Evolutionary conservation across 1,139 yeast species (phyloP).

Genomic region (Debaryomycetaceae sp.): DNA sequence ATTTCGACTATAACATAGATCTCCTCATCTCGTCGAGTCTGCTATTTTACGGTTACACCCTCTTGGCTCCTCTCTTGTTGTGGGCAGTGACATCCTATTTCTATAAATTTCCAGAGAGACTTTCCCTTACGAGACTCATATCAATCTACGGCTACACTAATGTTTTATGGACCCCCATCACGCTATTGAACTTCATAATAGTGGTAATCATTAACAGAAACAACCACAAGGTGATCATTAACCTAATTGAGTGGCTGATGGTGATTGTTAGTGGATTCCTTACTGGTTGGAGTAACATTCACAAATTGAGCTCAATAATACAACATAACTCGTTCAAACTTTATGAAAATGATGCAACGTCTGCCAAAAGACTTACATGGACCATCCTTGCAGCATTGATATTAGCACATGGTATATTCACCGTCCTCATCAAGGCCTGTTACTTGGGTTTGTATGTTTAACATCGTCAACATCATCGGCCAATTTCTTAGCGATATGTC

Average conservation of each 20-base stretch:
- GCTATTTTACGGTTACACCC: slow-evolving; percentile 69
- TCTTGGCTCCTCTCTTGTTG: slow-evolving; percentile 54
- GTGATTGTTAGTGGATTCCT: slow-evolving; percentile 43
- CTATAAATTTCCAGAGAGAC: slow-evolving; percentile 39
- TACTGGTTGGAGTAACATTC: slow-evolving; percentile 46
- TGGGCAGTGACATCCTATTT: slow-evolving; percentile 46
- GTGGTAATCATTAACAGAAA: slow-evolving; percentile 42
- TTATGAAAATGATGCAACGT: slow-evolving; percentile 21
- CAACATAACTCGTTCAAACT: slow-evolving; percentile 30
- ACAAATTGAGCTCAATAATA: slow-evolving; percentile 43
- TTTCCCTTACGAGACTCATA: slow-evolving; percentile 40
- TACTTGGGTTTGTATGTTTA: slow-evolving; percentile 39
- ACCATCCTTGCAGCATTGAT: slow-evolving; percentile 25
- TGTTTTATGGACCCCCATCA: slow-evolving; percentile 75
- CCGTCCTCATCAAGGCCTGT: slow-evolving; percentile 45
- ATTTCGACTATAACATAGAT: slow-evolving; percentile 57
- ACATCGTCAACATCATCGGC: background rate
- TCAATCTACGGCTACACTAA: slow-evolving; percentile 80
- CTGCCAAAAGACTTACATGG: slow-evolving; percentile 17
- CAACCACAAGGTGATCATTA: slow-evolving; percentile 31
- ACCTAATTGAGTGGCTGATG: slow-evolving; percentile 43
- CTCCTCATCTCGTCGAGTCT: slow-evolving; percentile 63
- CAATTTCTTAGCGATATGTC: background rate
- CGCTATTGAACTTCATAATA: slow-evolving; percentile 51
- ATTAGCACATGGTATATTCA: slow-evolving; percentile 39